phyloP scores from a whole-genome alignment of 768 basidiomycete species.

The Boletus sensibilis region DNA sequence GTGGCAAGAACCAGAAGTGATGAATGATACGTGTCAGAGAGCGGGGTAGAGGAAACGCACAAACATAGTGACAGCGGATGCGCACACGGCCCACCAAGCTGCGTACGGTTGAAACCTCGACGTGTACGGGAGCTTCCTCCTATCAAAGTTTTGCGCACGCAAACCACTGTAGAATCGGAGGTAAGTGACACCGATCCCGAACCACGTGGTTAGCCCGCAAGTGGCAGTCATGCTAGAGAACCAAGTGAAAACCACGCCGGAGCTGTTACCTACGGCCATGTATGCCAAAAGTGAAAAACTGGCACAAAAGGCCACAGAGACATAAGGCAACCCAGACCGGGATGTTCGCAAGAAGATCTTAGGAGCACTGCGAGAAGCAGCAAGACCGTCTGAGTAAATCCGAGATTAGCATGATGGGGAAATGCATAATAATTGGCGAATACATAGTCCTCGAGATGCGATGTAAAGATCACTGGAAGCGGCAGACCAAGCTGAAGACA shows the following conservation, averaged over 20 bases:
- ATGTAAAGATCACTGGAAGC: constrained; percentile 37
- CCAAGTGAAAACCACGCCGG: constrained; percentile 42
- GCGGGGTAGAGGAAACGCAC: constrained; percentile 25
- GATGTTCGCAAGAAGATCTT: constrained; percentile 44
- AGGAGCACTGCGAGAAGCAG: constrained; percentile 49
- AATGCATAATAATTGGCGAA: neutral
- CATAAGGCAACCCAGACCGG: constrained; percentile 43
- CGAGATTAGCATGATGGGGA: constrained; percentile 12
- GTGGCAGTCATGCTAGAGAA: constrained; percentile 34
- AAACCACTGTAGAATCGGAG: constrained; percentile 46
- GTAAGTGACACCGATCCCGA: constrained; percentile 43
- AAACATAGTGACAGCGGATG: constrained; percentile 29
- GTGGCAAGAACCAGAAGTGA: neutral
- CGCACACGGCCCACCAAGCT: constrained; percentile 35
- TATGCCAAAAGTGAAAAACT: constrained; percentile 37
- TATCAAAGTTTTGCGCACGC: constrained; percentile 47
- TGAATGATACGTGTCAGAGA: neutral
- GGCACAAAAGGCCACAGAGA: constrained; percentile 32
- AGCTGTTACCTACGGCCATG: constrained; percentile 36
- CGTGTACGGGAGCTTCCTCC: constrained; percentile 44
- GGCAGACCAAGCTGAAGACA: constrained; percentile 45
- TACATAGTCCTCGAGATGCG: constrained; percentile 36
- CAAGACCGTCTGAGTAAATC: constrained; percentile 46
- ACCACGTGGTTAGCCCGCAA: constrained; percentile 42
- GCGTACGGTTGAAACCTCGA: constrained; percentile 41